A percentile compares a stretch with the other conserved stretches of the same genome.
Evolutionary conservation across 352 stramenopile species (phyloP).

Genomic region (Plasmopara halstedii): DNA sequence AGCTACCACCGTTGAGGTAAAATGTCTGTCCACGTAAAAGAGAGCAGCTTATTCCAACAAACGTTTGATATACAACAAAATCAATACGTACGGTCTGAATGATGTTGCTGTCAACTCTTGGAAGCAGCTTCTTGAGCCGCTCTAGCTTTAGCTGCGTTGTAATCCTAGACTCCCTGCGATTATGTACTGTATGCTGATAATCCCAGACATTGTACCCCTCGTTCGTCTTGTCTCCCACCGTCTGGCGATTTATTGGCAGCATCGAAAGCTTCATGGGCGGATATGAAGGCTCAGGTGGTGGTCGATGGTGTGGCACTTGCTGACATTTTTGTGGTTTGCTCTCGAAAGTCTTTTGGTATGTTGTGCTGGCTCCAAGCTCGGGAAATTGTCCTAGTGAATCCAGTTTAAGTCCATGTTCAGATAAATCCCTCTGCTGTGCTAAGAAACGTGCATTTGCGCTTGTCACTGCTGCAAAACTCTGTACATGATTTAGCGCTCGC

Average conservation of each 20-base stretch:
- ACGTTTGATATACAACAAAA: neutral
- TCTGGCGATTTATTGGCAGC: conserved; percentile 8
- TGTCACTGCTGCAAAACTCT: conserved; percentile 56
- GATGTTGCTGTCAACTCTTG: conserved; percentile 39
- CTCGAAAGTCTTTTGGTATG: conserved; percentile 20
- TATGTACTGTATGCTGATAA: conserved; percentile 11
- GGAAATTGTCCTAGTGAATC: conserved; percentile 52
- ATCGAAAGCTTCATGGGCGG: conserved; percentile 14
- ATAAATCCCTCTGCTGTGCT: conserved; percentile 14
- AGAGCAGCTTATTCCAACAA: conserved; percentile 2
- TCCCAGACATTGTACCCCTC: conserved; percentile 24
- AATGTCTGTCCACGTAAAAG: conserved; percentile 40
- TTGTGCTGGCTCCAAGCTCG: conserved; percentile 27
- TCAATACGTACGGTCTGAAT: conserved; percentile 39
- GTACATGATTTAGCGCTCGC: conserved; percentile 37
- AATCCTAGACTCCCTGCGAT: conserved; percentile 37
- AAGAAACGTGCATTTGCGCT: conserved; percentile 17
- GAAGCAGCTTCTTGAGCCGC: conserved; percentile 48
- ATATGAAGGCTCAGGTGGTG: conserved; percentile 24
- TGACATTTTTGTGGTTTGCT: conserved; percentile 21
- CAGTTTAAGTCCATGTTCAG: conserved; percentile 24
- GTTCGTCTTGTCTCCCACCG: conserved; percentile 11
- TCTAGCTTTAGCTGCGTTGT: conserved; percentile 63
- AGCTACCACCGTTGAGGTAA: conserved; percentile 56
- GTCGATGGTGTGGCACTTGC: conserved; percentile 17